Percentiles rank a stretch among this genome's conserved stretches.
These are phyloP conservation scores for Botrytis pseudocinerea DNA, from an alignment of 2,329 filamentous ascomycete species.

Conservation along the genomic window DNA sequence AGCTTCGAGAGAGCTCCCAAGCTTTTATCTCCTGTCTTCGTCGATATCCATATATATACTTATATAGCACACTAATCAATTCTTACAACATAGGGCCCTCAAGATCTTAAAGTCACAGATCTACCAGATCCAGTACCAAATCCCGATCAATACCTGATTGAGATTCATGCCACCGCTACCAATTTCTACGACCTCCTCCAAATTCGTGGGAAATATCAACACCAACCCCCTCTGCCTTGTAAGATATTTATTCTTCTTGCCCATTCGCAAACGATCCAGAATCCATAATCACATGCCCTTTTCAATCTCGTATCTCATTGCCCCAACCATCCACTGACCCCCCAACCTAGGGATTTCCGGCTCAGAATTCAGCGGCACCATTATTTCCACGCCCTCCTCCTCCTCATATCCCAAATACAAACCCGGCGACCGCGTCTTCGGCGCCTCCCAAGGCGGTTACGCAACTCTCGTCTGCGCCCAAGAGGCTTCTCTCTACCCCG, in stretches of 20 bases:
- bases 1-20: not conserved
- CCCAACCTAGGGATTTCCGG: conserved; percentile 61
- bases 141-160: conserved; percentile 78
- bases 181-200: conserved; percentile 99
- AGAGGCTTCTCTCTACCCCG: conserved; percentile 68
- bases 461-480: conserved; percentile 70
- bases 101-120: conserved; percentile 72
- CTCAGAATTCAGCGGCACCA: conserved; percentile 79
- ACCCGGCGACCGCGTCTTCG: conserved; percentile 81
- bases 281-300: not conserved
- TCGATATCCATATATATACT: not conserved
- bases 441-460: conserved; percentile 82
- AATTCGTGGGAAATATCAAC: conserved; percentile 92
- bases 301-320: too few species aligned
- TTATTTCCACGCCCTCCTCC: conserved; percentile 64
- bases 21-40: conserved; percentile 8
- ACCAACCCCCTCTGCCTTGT: conserved; percentile 82
- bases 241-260: not conserved
- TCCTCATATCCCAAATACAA: conserved; percentile 62
- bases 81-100: conserved; percentile 59
- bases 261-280: not conserved
- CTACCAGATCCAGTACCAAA: conserved; percentile 74
- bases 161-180: conserved; percentile 81
- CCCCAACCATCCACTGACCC: not conserved
- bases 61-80: conserved; percentile 10